Base-by-base conservation (phyloP, 2,329 filamentous ascomycete genomes). In the Alternaria dauci region DNA sequence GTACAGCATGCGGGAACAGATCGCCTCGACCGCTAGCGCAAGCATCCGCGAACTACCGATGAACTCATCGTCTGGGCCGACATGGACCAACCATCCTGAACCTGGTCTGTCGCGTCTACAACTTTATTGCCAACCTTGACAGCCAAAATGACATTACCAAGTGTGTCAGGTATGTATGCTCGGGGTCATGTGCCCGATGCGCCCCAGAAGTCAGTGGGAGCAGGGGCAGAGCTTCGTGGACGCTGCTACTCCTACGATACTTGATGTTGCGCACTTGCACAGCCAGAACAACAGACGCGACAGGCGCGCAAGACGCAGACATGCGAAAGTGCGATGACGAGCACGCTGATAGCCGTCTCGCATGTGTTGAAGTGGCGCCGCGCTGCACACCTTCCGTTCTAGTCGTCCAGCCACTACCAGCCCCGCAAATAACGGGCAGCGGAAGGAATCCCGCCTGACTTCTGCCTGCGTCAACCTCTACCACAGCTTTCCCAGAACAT, bases 391-490 rank as follows among this genome's bases (percentile, higher is more conserved):
- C 58, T 60, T 58, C 54, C 58, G 47, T 58, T 56, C 32, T 48
- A 57, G 58, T 51, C 34, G 32, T 42, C 58, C 58, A 57, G 58
- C 58, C 54, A 58, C 58, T 51, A 34, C 52, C 58, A 61, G 58
- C 58, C 58, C 58, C 58, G 54, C 58, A 61, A 61, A 61, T 61
- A 58, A 61, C 58, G 54, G 58, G 53, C 42, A 23, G 48, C 58
- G 58, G 58, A 61, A 61, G 58, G 58, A 61, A 36, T 56, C 58
- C 58, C 58, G 58, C 52, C 48, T 58, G 58, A 61, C 47, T 58
- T 61, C 42, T 58, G 46, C 23, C 55, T 53, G 53, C 58, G 18
- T 39, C 58, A 46, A 58, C 36, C 47, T 38, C 39, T 42, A 58
- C 47, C 47, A 28, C 58, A 39, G 25, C 52, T 42, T 42, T 23